Conservation (phyloP, 768 basidiomycete species). For the Rhodosporidiobolus odoratus region DNA sequence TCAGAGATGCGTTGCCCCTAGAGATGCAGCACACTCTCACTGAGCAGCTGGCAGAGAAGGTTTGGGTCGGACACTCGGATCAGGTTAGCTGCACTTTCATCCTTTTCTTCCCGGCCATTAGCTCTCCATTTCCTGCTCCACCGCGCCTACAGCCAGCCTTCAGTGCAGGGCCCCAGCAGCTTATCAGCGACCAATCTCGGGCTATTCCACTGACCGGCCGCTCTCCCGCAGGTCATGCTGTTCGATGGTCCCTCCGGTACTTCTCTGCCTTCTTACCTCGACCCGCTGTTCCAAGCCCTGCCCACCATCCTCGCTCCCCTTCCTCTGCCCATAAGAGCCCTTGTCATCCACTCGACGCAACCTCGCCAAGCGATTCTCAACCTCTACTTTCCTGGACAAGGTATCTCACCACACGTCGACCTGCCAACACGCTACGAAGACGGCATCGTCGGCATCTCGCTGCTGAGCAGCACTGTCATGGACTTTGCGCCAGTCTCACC, state of each 20-base stretch:
- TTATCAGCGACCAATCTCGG: no score
- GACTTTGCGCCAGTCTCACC: slow-evolving; percentile 52
- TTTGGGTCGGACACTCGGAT: slow-evolving; percentile 16
- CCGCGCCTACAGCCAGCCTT: no score
- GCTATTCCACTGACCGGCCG: no score
- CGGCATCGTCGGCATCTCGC: slow-evolving; percentile 80
- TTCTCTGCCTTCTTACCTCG: slow-evolving; percentile 7
- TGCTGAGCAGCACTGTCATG: slow-evolving; percentile 77
- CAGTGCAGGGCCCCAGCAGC: no score
- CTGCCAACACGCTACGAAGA: slow-evolving; percentile 76
- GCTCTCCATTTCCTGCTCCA: neutral
- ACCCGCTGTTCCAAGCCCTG: slow-evolving; percentile 14
- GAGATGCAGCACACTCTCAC: slow-evolving; percentile 19
- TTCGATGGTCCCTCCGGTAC: slow-evolving; percentile 10
- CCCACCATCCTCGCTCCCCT: slow-evolving; percentile 12
- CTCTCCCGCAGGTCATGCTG: slow-evolving; percentile 24
- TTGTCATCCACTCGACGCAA: slow-evolving; percentile 44
- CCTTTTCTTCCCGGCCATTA: neutral
- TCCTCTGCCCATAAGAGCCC: neutral
- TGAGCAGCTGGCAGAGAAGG: neutral
- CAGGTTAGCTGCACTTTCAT: slow-evolving; percentile 4
- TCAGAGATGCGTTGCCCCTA: neutral
- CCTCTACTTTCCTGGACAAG: slow-evolving; percentile 79
- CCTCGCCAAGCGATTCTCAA: slow-evolving; percentile 86
- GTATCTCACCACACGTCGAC: slow-evolving; percentile 82